phyloP scores from a whole-genome alignment of 345 rosid species.

The Carallia brachiata region DNA sequence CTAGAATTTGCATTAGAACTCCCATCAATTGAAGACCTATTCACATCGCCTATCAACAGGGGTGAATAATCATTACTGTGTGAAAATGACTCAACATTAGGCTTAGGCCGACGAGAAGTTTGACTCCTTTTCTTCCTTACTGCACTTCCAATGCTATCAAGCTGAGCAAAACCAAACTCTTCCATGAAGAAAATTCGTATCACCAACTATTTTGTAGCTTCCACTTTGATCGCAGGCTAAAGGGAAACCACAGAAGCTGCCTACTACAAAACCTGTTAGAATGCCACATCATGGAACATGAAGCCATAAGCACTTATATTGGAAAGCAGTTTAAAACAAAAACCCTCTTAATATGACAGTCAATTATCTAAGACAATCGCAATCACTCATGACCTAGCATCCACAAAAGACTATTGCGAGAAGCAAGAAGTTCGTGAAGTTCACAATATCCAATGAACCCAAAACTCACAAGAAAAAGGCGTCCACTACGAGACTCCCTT shows the following conservation, averaged over 20 bases:
- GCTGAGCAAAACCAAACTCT: conserved; percentile 32
- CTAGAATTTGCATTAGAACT: conserved; percentile 44
- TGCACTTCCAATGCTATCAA: conserved; percentile 41
- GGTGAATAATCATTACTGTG: conserved; percentile 38
- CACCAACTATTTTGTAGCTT: conserved; percentile 12
- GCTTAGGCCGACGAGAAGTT: conserved; percentile 60
- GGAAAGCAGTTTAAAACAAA: neutral
- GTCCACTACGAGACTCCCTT: too few species aligned
- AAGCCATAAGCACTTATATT: neutral
- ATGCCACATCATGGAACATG: conserved; percentile 3
- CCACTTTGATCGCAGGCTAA: conserved; percentile 15
- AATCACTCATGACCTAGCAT: neutral
- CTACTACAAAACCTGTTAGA: neutral
- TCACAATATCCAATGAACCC: neutral
- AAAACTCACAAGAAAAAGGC: neutral
- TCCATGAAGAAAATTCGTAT: conserved; percentile 43
- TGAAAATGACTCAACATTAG: conserved; percentile 40
- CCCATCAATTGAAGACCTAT: conserved; percentile 72
- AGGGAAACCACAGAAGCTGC: conserved; percentile 1
- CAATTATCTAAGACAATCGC: neutral
- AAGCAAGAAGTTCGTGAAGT: neutral
- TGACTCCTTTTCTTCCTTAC: conserved; percentile 75
- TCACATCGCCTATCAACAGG: conserved; percentile 35
- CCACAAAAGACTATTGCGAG: neutral
- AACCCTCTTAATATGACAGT: neutral